phyloP scores from a whole-genome alignment of 2,329 filamentous ascomycete species.

The Colletotrichum sp. region DNA sequence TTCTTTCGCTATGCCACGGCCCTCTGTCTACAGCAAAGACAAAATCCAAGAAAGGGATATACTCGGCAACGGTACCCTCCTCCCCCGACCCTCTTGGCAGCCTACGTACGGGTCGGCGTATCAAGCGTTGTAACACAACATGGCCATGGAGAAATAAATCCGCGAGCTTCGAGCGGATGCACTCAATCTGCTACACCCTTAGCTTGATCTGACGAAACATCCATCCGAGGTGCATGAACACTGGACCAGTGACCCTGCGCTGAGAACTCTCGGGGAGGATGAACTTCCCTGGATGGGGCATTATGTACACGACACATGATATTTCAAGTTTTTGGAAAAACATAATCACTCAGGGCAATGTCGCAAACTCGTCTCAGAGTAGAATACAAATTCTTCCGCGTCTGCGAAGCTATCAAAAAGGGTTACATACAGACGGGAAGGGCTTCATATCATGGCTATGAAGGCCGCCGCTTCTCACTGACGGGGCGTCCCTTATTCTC shows the following conservation, averaged over 20 bases:
- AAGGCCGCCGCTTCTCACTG: neutral
- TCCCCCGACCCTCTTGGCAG: neutral
- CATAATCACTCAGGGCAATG: neutral
- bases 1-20: neutral
- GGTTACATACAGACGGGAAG: neutral
- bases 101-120: neutral
- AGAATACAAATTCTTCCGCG: neutral
- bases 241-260: neutral
- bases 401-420: neutral
- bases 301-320: neutral
- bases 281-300: neutral
- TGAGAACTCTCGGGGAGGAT: neutral
- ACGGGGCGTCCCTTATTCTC: neutral
- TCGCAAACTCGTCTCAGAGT: neutral
- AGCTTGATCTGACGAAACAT: neutral
- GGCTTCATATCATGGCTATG: neutral
- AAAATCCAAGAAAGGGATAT: neutral
- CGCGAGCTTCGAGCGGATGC: neutral
- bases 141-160: neutral
- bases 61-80: neutral
- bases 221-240: neutral
- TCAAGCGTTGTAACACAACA: neutral
- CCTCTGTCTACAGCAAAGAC: rapidly evolving
- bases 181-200: neutral
- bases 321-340: neutral